Conservation (phyloP, 352 stramenopile species). For the Phytophthora sp. region DNA sequence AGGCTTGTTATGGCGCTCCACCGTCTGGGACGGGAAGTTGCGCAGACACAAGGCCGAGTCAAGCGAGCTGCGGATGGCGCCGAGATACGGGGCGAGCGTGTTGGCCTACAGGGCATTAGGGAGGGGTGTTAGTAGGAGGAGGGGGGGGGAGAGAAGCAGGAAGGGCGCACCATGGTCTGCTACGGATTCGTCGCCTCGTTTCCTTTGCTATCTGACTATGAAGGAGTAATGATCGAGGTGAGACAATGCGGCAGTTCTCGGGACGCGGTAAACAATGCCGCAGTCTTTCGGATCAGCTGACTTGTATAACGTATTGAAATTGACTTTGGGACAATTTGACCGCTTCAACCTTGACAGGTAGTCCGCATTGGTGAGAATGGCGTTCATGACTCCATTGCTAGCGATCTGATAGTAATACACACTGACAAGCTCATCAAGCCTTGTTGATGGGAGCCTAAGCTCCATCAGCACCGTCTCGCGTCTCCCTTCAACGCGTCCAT, state of each 20-base stretch:
- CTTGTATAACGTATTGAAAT: neutral
- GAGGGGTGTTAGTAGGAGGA: neutral
- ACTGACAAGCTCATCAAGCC: too few relatives aligned
- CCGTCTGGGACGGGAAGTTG: constrained; percentile 96
- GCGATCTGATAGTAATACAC: too few relatives aligned
- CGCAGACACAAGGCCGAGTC: constrained; percentile 92
- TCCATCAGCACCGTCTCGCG: constrained; percentile 6
- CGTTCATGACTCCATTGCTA: too few relatives aligned
- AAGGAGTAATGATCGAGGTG: too few relatives aligned
- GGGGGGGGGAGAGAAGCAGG: neutral
- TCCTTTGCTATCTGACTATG: constrained; percentile 30
- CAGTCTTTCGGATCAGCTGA: constrained; percentile 1
- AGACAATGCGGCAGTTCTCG: constrained; percentile 18
- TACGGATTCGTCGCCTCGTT: constrained; percentile 19
- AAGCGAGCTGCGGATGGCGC: constrained; percentile 92
- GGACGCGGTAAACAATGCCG: constrained; percentile 5
- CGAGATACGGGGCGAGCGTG: constrained; percentile 93
- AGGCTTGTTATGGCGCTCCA: constrained; percentile 97
- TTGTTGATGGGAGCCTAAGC: too few relatives aligned
- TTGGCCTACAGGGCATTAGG: constrained; percentile 51
- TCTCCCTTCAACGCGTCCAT: neutral
- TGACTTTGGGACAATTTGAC: constrained; percentile 2
- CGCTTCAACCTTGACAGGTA: neutral
- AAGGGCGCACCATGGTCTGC: constrained; percentile 31
- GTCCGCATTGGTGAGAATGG: too few relatives aligned